Evolutionary conservation across 2,329 filamentous ascomycete species (phyloP).

Genomic region (Dactylellina cionopaga): DNA sequence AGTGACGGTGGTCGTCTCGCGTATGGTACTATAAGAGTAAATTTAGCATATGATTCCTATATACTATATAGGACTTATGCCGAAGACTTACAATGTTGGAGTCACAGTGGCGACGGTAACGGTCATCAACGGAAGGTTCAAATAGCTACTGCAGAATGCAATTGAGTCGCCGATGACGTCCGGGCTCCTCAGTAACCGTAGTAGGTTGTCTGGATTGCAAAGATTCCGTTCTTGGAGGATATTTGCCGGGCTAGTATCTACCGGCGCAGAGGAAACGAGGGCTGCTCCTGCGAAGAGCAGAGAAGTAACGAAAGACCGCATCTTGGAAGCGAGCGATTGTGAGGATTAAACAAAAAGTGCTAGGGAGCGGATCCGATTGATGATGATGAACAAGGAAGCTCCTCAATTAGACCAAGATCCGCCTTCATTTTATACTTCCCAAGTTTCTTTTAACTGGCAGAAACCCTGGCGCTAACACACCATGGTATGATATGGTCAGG

Average conservation of each 20-base stretch:
- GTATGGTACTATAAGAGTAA: not conserved
- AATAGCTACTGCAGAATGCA: slow-evolving; percentile 2
- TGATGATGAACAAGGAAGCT: too few species aligned
- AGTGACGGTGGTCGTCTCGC: slow-evolving; percentile 1
- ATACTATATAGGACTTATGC: too few species aligned
- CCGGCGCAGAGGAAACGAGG: not conserved
- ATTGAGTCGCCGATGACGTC: not conserved
- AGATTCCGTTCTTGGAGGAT: slow-evolving; percentile 4
- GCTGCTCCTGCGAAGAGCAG: slow-evolving; percentile 5
- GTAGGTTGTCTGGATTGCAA: slow-evolving; percentile 10
- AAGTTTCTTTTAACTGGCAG: too few species aligned
- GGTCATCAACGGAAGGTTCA: not conserved
- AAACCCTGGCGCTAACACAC: too few species aligned
- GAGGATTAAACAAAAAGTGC: too few species aligned
- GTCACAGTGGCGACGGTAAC: slow-evolving; percentile 13
- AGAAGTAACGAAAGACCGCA: slow-evolving; percentile 4
- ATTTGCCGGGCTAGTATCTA: slow-evolving; percentile 2
- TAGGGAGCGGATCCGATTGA: too few species aligned
- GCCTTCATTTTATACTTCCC: too few species aligned
- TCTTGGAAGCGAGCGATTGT: not conserved
- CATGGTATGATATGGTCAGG: too few species aligned
- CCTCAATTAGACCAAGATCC: too few species aligned
- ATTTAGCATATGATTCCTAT: not conserved
- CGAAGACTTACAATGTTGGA: slow-evolving; percentile 4
- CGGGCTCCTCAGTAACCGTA: not conserved